Evolutionary conservation across 495 filamentous ascomycete genomes (phyloP), one percentile per base, ranked within the genome.

Genomic region (Monascus purpureus): DNA sequence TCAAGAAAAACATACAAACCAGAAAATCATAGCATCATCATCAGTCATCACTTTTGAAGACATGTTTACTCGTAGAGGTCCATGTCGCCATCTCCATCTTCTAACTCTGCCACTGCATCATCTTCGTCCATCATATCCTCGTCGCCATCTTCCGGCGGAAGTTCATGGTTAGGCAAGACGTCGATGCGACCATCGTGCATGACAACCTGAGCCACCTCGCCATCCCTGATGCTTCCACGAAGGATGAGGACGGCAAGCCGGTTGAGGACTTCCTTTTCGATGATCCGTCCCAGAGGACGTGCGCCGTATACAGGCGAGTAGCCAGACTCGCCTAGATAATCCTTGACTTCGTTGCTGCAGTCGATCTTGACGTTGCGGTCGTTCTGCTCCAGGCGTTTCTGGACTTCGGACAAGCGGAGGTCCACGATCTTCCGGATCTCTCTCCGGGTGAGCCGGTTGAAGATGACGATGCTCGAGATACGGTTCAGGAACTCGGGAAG

Each of bases 371-470:
- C 77, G 36, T 85, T 87, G 39, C 85, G 77, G 41, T 73, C 74
- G 55, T 95, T 96, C 41, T 68, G 56, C 27, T 60, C 50, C 4
- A 97, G 72, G 13, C 90, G 79, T 46, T 84, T 80, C 69, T 97
- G 90, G 46, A 97, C 85, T 52, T 97, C 90, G 7, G 40, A 29
- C 13, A 97, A 68, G 17, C 90, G 80, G 17, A 97, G 70, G 40
- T 97, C 92, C 33, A 97, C 90, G 55, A 97, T 96, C 61, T 71
- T 81, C 46, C 90, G 76, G 49, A 97, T 97, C 59, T 97, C 90
- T 27, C 59, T 57, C 48, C 70, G 73, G 3, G 82, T 81, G 29
- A 97, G 80, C 17, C 90, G 84, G 64, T 97, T 97, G 76, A 97
- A 97, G 64, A 97, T 94, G 62, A 97, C 86, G 36, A 74, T 80